Conservation (phyloP, 2,329 filamentous ascomycete genomes). For the Apiospora kogelbergensis region DNA sequence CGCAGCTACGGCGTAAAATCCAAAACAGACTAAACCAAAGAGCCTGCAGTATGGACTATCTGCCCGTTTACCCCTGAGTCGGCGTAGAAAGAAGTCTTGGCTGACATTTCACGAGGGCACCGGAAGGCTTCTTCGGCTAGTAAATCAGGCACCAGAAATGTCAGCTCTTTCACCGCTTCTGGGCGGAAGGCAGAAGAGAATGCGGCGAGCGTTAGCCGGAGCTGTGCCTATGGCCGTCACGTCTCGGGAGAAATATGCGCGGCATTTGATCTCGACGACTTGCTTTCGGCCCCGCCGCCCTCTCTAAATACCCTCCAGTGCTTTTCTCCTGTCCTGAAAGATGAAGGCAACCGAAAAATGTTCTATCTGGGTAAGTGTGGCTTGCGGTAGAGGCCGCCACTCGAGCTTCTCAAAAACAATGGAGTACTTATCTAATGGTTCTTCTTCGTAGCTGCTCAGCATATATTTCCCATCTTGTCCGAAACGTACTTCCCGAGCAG, state of each 20-base stretch:
- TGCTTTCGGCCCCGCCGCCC: not conserved
- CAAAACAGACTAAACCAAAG: not conserved
- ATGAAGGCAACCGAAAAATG: not conserved
- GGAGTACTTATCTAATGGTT: not conserved
- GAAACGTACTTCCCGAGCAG: not conserved
- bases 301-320: not conserved
- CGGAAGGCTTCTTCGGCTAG: not conserved
- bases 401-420: not conserved
- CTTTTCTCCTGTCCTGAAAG: not conserved
- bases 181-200: not conserved
- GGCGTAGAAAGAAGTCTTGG: not conserved
- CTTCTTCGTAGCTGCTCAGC: not conserved
- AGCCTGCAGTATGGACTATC: not conserved
- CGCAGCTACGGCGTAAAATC: not conserved
- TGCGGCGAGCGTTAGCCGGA: not conserved
- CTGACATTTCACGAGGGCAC: not conserved
- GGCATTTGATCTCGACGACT: too few species aligned
- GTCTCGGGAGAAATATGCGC: not conserved
- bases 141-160: not conserved
- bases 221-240: not conserved
- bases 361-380: not conserved
- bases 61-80: not conserved
- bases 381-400: not conserved
- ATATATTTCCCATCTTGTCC: not conserved
- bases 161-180: not conserved